Evolutionary conservation across 176 grass and related monocot genomes (phyloP).

Genomic region (Raddia distichophylla): DNA sequence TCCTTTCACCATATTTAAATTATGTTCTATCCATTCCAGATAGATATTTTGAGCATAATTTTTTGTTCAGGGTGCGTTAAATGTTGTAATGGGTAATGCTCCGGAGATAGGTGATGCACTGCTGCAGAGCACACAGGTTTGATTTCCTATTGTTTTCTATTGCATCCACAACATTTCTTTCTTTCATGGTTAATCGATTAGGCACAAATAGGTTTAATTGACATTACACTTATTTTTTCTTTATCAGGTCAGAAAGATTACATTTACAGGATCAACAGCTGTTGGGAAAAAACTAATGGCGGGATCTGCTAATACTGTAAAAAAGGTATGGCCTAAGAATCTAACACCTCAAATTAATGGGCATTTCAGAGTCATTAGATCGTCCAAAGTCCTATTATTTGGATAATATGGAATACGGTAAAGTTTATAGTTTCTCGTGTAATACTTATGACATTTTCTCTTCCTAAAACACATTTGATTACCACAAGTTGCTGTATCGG

Average conservation of each 20-base stretch:
- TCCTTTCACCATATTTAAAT: constrained; percentile 8
- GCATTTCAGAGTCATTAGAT: not conserved
- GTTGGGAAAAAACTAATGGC: constrained; percentile 94
- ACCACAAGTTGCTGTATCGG: not conserved
- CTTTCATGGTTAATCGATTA: constrained; percentile 20
- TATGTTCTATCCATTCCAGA: not conserved
- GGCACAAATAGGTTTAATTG: constrained; percentile 29
- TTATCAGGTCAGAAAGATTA: constrained; percentile 94
- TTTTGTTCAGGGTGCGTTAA: constrained; percentile 75
- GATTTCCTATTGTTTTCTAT: constrained; percentile 22
- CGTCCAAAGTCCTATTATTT: not conserved
- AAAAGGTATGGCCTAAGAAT: constrained; percentile 65
- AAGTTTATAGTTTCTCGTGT: constrained; percentile 13
- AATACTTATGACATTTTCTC: constrained; percentile 15
- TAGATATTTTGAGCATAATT: constrained; percentile 35
- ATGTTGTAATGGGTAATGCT: constrained; percentile 94
- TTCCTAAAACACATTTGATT: constrained; percentile 6
- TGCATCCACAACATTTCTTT: not conserved
- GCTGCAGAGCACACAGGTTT: constrained; percentile 78
- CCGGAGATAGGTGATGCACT: constrained; percentile 83
- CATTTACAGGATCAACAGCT: constrained; percentile 97
- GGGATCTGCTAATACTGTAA: constrained; percentile 91
- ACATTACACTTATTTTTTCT: constrained; percentile 41
- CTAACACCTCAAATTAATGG: not conserved
- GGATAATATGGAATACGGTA: constrained; percentile 4